Conservation (phyloP, 176 grass and related monocot species). For the Carex myosuroides region DNA sequence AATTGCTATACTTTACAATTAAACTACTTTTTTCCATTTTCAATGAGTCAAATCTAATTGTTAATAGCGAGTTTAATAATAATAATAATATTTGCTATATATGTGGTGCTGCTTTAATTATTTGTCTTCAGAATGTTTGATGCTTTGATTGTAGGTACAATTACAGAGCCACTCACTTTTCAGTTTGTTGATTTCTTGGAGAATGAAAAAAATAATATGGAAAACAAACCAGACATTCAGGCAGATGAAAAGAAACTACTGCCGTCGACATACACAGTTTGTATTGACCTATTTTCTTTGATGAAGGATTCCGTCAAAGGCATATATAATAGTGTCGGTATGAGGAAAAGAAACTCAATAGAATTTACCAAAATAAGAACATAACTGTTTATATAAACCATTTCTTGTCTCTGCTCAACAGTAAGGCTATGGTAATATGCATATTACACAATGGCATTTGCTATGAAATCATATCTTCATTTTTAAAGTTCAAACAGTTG, state of each 20-base stretch:
- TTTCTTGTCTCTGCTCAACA: not conserved
- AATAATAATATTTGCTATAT: not conserved
- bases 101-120: too few species aligned
- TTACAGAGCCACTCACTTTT: not conserved
- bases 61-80: not conserved
- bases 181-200: not conserved
- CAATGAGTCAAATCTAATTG: too few species aligned
- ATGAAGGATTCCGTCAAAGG: too few species aligned
- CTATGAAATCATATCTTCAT: too few species aligned
- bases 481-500: too few species aligned
- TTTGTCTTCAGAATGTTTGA: too few species aligned
- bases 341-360: not conserved
- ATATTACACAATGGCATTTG: too few species aligned
- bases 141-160: not conserved
- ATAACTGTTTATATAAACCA: not conserved
- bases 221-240: not conserved
- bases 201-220: not conserved
- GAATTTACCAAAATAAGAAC: not conserved
- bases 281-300: not conserved
- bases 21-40: too few species aligned
- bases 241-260: not conserved
- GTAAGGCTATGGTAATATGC: too few species aligned
- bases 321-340: not conserved
- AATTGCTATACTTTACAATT: too few species aligned
- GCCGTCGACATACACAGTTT: not conserved